phyloP scores from a whole-genome alignment of 805 yeast species.

The Candida morakotiae region DNA sequence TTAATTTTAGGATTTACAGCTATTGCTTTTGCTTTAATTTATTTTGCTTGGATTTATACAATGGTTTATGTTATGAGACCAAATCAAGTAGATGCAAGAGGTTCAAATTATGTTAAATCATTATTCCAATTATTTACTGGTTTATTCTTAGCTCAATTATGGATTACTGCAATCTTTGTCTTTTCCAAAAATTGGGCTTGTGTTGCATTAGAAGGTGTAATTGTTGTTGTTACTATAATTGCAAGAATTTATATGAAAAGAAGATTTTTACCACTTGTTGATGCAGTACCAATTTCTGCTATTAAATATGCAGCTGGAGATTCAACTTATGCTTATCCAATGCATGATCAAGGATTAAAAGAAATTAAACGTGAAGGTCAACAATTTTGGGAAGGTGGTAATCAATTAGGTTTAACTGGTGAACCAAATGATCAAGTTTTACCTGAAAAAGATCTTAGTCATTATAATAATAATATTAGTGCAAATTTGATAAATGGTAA shows the following conservation, averaged over 20 bases:
- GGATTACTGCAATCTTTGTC: slow-evolving; percentile 67
- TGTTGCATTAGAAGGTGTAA: slow-evolving; percentile 63
- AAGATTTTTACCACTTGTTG: slow-evolving; percentile 59
- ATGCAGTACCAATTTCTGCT: slow-evolving; percentile 67
- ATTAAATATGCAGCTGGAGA: slow-evolving; percentile 45
- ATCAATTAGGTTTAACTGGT: slow-evolving; percentile 31
- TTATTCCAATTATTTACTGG: slow-evolving; percentile 71
- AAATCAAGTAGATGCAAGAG: slow-evolving; percentile 56
- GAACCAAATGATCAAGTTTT: slow-evolving; percentile 4
- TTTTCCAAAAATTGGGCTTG: slow-evolving; percentile 79
- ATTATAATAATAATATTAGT: not conserved
- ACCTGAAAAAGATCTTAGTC: slow-evolving; percentile 3
- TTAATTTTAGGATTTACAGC: slow-evolving; percentile 64
- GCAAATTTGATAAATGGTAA: too few relatives aligned
- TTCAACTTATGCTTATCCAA: slow-evolving; percentile 48
- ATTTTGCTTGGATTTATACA: slow-evolving; percentile 60
- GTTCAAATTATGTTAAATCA: slow-evolving; percentile 70
- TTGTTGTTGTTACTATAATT: slow-evolving; percentile 52
- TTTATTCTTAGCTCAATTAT: slow-evolving; percentile 65
- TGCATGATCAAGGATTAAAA: slow-evolving; percentile 57
- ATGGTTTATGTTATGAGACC: slow-evolving; percentile 61
- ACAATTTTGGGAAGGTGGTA: slow-evolving; percentile 43
- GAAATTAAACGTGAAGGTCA: slow-evolving; percentile 55
- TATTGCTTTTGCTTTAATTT: slow-evolving; percentile 52
- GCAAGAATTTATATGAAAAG: slow-evolving; percentile 57